Percentiles rank a stretch among this genome's conserved stretches.
phyloP scores from a whole-genome alignment of 2,329 filamentous ascomycete species.

The Xylaria sp. region DNA sequence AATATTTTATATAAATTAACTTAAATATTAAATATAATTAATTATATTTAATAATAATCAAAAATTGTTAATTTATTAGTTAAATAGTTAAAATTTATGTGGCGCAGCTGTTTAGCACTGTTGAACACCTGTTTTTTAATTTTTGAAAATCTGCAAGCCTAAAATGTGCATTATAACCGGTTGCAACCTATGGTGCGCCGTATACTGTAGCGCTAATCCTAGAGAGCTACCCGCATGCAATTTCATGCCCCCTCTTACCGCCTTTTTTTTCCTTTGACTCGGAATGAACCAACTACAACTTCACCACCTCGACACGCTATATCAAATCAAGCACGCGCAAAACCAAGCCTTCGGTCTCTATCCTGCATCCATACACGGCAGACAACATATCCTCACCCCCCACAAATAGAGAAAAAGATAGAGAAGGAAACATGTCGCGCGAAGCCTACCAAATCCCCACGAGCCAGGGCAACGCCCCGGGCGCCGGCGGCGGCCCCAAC shows the following conservation, averaged over 20 bases:
- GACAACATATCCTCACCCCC: neutral
- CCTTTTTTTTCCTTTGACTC: conserved; percentile 44
- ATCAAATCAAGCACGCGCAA: neutral
- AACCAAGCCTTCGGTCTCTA: neutral
- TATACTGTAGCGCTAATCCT: neutral
- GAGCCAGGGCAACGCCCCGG: conserved; percentile 56
- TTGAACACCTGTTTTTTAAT: no score
- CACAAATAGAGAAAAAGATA: neutral
- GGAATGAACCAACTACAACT: neutral
- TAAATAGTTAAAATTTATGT: no score
- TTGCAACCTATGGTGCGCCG: no score
- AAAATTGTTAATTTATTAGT: no score
- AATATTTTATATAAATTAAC: no score
- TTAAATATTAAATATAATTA: no score
- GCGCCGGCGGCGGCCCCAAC: conserved; percentile 54
- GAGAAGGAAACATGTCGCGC: conserved; percentile 66
- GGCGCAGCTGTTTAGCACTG: no score
- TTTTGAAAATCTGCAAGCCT: no score
- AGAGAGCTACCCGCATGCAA: neutral
- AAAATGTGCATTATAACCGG: no score
- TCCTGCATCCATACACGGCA: neutral
- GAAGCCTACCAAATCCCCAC: conserved; percentile 82
- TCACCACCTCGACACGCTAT: neutral
- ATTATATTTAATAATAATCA: no score
- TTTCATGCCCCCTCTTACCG: conserved; percentile 39